Evolutionary conservation across 352 stramenopile species (phyloP).

Genomic region (Phytopythium delawarense): DNA sequence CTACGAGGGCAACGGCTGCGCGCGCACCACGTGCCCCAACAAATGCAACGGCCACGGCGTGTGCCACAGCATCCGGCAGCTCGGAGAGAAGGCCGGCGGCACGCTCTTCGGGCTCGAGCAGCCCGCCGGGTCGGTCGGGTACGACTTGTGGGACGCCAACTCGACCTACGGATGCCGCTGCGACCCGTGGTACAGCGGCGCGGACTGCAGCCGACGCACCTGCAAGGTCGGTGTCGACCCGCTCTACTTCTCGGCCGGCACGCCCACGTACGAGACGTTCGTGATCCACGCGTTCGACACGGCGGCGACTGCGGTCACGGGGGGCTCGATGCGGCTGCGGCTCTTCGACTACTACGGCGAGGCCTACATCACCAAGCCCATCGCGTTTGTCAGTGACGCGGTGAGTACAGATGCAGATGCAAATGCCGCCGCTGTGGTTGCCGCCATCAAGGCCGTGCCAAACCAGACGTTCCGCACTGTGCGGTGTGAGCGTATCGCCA

Average conservation of each 20-base stretch:
- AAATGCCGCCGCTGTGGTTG: conserved; percentile 14
- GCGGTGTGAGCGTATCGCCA: conserved; percentile 22
- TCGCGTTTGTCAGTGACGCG: conserved; percentile 30
- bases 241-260: conserved; percentile 41
- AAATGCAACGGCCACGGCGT: conserved; percentile 69
- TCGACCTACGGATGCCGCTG: conserved; percentile 86
- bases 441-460: conserved; percentile 40
- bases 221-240: conserved; percentile 76
- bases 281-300: conserved; percentile 33
- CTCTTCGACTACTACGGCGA: conserved; percentile 71
- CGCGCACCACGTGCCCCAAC: conserved; percentile 66
- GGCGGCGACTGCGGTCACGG: not conserved
- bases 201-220: conserved; percentile 68
- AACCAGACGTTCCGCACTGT: conserved; percentile 45
- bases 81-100: conserved; percentile 41
- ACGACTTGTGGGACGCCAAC: conserved; percentile 83
- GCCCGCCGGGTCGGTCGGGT: conserved; percentile 18
- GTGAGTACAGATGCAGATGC: not conserved
- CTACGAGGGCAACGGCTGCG: conserved; percentile 87
- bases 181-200: conserved; percentile 81
- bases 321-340: conserved; percentile 36
- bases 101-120: conserved; percentile 34
- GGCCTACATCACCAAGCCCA: conserved; percentile 54
- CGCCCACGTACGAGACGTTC: conserved; percentile 44
- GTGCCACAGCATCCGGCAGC: conserved; percentile 62